These are phyloP conservation scores for Kurtzmaniella quercitrusa DNA, from an alignment of 1,139 yeast species.

Conservation along the genomic window DNA sequence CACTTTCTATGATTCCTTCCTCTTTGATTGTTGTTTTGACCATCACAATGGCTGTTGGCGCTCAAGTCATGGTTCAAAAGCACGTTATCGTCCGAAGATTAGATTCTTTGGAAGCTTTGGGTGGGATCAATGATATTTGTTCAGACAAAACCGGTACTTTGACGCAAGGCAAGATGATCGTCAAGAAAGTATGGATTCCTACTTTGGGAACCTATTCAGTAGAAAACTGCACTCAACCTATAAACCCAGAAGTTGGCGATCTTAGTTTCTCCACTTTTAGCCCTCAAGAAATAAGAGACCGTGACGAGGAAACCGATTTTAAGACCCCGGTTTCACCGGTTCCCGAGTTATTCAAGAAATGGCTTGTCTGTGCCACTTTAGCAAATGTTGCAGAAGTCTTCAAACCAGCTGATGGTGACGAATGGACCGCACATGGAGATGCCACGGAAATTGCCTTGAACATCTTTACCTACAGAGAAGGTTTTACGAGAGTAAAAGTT, in stretches of 20 bases:
- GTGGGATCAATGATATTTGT: conserved; percentile 77
- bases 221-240: conserved; percentile 60
- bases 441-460: conserved; percentile 84
- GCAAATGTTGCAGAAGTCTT: conserved; percentile 65
- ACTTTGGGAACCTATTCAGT: conserved; percentile 63
- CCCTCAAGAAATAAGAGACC: conserved; percentile 38
- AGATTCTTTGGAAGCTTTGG: conserved; percentile 76
- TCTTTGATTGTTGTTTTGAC: conserved; percentile 77
- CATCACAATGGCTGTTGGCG: conserved; percentile 84
- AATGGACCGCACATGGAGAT: conserved; percentile 79
- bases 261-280: conserved; percentile 38
- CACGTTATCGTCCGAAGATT: conserved; percentile 74
- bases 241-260: conserved; percentile 67
- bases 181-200: conserved; percentile 75
- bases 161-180: conserved; percentile 78
- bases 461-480: conserved; percentile 60
- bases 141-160: conserved; percentile 83
- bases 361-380: conserved; percentile 61
- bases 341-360: conserved; percentile 32
- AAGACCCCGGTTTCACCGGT: conserved; percentile 21
- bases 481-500: conserved; percentile 41
- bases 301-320: conserved; percentile 36
- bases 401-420: conserved; percentile 32
- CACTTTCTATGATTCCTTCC: conserved; percentile 81
- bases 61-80: conserved; percentile 69